Evolutionary conservation across 1,284 basidiomycete species (phyloP).

Genomic region (Cronartium quercuum): DNA sequence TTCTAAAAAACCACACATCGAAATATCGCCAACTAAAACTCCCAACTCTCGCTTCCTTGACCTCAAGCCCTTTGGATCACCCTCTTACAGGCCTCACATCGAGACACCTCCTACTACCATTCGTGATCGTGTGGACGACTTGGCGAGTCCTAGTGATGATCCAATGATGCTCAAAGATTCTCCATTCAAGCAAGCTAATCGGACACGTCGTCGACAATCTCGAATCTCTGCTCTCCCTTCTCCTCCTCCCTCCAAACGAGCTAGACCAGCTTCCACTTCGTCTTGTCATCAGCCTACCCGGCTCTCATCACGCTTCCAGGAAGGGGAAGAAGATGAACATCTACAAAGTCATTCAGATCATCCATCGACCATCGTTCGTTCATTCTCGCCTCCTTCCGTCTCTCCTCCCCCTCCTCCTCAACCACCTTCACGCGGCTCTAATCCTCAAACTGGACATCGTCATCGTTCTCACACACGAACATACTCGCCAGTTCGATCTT

Average conservation of each 20-base stretch:
- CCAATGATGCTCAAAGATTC: slow-evolving; percentile 23
- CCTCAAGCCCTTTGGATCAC: too few species aligned
- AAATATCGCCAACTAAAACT: too few species aligned
- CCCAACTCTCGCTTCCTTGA: too few species aligned
- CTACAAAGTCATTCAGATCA: neutral
- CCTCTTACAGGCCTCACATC: too few species aligned
- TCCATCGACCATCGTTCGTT: neutral
- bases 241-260: too few species aligned
- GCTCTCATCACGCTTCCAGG: neutral
- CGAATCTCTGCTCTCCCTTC: too few species aligned
- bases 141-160: slow-evolving; percentile 12
- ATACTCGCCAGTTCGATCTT: too few species aligned
- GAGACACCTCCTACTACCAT: slow-evolving; percentile 25
- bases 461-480: too few species aligned
- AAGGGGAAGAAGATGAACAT: too few species aligned
- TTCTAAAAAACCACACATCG: too few species aligned
- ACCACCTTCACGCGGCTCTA: too few species aligned
- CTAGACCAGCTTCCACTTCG: neutral
- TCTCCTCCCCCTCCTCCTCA: neutral
- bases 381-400: neutral
- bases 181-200: neutral
- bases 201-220: neutral
- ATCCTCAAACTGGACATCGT: neutral
- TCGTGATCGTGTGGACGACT: neutral
- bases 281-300: neutral